Base-by-base conservation (phyloP, 2,329 filamentous ascomycete genomes). In the Aspergillus costaricaensis region DNA sequence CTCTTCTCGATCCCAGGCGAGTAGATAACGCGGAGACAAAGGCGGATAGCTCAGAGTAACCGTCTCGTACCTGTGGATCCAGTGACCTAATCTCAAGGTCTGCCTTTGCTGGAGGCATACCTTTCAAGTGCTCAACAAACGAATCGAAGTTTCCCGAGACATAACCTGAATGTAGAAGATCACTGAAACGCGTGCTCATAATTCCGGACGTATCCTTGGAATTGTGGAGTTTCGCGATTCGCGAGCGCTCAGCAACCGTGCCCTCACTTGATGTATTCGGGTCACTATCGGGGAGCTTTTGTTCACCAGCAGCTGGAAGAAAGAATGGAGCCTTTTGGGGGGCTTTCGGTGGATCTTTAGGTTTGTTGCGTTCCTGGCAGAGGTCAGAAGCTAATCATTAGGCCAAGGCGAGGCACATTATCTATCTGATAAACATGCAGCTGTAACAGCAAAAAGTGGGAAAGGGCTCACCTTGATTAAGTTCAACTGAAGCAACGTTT, bases 321-420 rank as follows among this genome's bases (percentile, higher is more conserved):
- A 98, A 98, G 82, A 98, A 98, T 0, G 95, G 96, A 0, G 94
- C 94, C 72, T 96, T 96, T 74, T 97, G 91, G 0, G 95, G 95
- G 6, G 88, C 85, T 78, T 97, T 97, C 15, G 93, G 93, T 0
- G 93, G 86, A 75, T 97, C 92, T 66, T 88, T 93, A 0, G 96
- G 95, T 77, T 95, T 96, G 78, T 99, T 99, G 62, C 95, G 90
- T 76, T 92, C 87, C 79, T 93, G 77, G 19, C 56, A 55, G 47
- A 58, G 51, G 65, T 67, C 63, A 70, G 57, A 50, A 44, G 59
- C 14, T n/a, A 12, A 19, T 9, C n/a, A 53, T 9, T 1, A 55
- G 32, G 12, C 12, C 32, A 36, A 36, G 12, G 32, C 32, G 12
- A 36, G 32, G 32, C 32, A 23, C 14, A 12, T 10, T 19, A 25